A percentile compares a stretch with the other conserved stretches of the same genome.
These are phyloP conservation scores for Colletotrichum limetticola DNA, from an alignment of 2,329 filamentous ascomycete species.

Conservation along the genomic window DNA sequence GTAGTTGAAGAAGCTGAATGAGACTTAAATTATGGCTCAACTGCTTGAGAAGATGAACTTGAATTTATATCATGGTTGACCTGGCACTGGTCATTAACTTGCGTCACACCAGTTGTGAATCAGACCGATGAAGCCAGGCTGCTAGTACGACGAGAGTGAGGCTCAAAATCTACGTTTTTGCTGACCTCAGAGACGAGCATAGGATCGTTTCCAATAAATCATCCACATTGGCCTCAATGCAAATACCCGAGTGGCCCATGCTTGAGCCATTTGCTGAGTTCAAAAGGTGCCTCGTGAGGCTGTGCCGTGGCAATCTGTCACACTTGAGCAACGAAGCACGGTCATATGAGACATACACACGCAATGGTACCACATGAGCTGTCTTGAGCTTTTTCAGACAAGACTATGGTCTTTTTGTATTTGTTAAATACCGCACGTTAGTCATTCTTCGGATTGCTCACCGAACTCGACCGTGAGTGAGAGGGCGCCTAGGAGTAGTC, in stretches of 20 bases:
- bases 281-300: background rate
- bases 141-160: background rate
- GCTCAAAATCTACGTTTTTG: background rate
- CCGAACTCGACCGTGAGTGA: background rate
- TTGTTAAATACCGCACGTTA: background rate
- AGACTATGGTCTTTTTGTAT: accelerated
- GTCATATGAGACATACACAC: background rate
- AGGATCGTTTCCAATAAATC: background rate
- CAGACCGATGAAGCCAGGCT: background rate
- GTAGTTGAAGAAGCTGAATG: background rate
- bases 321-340: background rate
- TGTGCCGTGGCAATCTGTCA: background rate
- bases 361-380: background rate
- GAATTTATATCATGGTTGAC: background rate
- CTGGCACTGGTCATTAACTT: background rate
- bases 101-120: background rate
- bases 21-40: no score
- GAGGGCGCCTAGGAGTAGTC: background rate
- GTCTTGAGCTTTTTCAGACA: background rate
- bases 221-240: background rate
- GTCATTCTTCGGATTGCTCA: background rate
- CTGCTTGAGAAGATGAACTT: background rate
- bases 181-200: background rate
- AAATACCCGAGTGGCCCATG: background rate
- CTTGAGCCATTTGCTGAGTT: background rate